Evolutionary conservation across 1,284 basidiomycete species (phyloP).

Genomic region (Fistulina hepatica): DNA sequence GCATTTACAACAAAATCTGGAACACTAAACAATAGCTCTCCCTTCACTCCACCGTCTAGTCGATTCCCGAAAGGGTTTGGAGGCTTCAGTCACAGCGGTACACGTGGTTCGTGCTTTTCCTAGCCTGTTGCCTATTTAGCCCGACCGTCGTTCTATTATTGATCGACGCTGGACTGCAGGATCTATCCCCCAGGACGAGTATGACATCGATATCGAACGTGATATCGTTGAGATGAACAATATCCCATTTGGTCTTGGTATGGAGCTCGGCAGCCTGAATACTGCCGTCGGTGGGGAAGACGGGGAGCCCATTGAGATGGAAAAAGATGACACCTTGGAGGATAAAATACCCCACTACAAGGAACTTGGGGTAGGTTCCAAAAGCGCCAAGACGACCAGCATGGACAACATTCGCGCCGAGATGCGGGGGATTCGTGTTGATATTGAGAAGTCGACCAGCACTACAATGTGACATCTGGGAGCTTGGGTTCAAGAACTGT

Average conservation of each 20-base stretch:
- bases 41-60: conserved; percentile 37
- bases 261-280: conserved; percentile 33
- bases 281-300: conserved; percentile 38
- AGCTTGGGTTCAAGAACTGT: no score
- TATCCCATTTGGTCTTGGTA: conserved; percentile 33
- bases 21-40: conserved; percentile 34
- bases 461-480: conserved; percentile 29
- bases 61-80: conserved; percentile 28
- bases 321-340: conserved; percentile 18
- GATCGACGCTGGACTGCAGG: no score
- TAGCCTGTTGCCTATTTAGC: no score
- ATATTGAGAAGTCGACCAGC: conserved; percentile 54
- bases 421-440: conserved; percentile 46
- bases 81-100: conserved; percentile 27
- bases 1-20: conserved; percentile 48
- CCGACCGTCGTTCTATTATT: no score
- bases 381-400: conserved; percentile 25
- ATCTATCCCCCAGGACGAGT: conserved; percentile 43
- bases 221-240: conserved; percentile 48
- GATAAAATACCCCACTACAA: conserved; percentile 19
- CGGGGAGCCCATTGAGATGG: conserved; percentile 35
- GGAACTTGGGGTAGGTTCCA: conserved; percentile 35
- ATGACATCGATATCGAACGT: conserved; percentile 35
- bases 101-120: no score
- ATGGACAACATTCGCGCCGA: conserved; percentile 24